phyloP scores from a whole-genome alignment of 1,139 yeast species.

The Pneumocystis wakefieldiae region DNA sequence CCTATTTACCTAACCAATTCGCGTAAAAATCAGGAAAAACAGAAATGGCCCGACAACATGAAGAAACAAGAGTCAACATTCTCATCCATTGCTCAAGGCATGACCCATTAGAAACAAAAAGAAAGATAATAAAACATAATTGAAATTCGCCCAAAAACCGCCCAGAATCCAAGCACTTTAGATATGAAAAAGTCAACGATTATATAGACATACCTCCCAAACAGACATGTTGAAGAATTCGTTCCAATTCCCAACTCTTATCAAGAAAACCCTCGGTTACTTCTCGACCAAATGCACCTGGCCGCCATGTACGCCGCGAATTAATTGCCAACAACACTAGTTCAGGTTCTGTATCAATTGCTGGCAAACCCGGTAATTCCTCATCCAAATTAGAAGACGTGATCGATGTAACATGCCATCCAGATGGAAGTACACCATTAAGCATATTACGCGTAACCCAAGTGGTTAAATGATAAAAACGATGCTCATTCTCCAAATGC shows the following conservation, averaged over 20 bases:
- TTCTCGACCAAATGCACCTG: conserved; percentile 23
- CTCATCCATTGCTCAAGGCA: conserved; percentile 34
- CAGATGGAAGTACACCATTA: not conserved
- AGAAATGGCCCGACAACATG: not conserved
- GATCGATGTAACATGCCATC: not conserved
- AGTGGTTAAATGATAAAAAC: not conserved
- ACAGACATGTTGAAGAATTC: conserved; percentile 15
- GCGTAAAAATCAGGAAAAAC: not conserved
- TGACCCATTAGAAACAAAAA: conserved; percentile 32
- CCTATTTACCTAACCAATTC: not conserved
- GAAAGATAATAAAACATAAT: conserved; percentile 25
- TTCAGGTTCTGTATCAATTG: conserved; percentile 17
- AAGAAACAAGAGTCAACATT: conserved; percentile 22
- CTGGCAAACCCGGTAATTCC: not conserved
- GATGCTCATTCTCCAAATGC: not conserved
- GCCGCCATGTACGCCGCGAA: conserved; percentile 26
- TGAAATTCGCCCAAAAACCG: conserved; percentile 30
- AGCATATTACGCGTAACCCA: not conserved
- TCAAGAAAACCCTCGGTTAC: conserved; percentile 30
- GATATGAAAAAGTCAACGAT: not conserved
- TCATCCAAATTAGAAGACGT: not conserved
- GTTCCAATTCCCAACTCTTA: conserved; percentile 31
- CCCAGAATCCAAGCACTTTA: not conserved
- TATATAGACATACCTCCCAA: not conserved
- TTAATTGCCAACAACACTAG: conserved; percentile 26